Percentiles rank a stretch among this genome's conserved stretches.
Conservation (phyloP, 371 early-diverging fungal species). For the Mucor piriformis region DNA sequence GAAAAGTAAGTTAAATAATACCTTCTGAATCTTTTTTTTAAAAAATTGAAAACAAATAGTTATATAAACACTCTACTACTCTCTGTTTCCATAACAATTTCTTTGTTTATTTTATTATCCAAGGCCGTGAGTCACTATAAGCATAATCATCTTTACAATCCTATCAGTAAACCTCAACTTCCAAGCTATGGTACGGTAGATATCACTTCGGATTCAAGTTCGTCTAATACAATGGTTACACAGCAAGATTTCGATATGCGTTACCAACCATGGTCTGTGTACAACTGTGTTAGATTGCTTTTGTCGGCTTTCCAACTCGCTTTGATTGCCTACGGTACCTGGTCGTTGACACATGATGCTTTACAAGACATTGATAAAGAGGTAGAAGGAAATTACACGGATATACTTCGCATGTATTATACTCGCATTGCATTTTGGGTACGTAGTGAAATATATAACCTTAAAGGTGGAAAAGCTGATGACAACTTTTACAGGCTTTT, state of each 20-base stretch:
- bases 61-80: not conserved
- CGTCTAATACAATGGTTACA: not conserved
- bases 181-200: not conserved
- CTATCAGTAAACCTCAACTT: not conserved
- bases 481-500: not conserved
- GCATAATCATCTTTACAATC: not conserved
- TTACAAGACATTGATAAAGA: not conserved
- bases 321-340: not conserved
- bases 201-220: not conserved
- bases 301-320: slow-evolving; percentile 13
- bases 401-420: slow-evolving; percentile 3
- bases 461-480: not conserved
- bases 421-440: slow-evolving; percentile 21
- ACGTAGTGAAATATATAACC: not conserved
- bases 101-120: not conserved
- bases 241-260: slow-evolving; percentile 2
- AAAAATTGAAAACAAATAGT: not conserved
- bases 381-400: slow-evolving; percentile 3
- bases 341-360: not conserved
- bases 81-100: not conserved
- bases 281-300: slow-evolving; percentile 5
- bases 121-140: not conserved
- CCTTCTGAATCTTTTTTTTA: no score
- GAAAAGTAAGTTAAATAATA: slow-evolving; percentile 13
- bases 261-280: slow-evolving; percentile 13